Evolutionary conservation across 1,284 basidiomycete genomes (phyloP).

Genomic region (Cryptococcus wingfieldii): DNA sequence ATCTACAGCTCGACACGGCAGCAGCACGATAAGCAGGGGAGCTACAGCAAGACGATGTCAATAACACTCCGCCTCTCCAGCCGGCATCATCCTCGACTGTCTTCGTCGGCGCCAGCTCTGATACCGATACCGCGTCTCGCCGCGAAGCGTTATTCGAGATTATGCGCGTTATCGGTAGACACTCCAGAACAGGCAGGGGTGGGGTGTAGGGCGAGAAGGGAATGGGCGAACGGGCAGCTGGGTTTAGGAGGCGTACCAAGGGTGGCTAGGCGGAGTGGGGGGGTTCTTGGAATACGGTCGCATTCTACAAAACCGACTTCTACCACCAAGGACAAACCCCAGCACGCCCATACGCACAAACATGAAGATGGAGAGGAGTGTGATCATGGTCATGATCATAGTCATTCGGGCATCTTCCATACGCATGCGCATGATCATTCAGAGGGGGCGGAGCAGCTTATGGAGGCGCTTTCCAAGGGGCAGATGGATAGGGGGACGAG

Average conservation of each 20-base stretch:
- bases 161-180: not conserved
- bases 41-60: not conserved
- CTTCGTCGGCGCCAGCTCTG: too few species aligned
- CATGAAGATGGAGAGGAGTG: slow-evolving; percentile 33
- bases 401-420: slow-evolving; percentile 52
- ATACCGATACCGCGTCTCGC: not conserved
- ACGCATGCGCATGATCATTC: slow-evolving; percentile 54
- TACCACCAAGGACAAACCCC: not conserved
- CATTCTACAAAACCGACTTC: not conserved
- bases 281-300: not conserved
- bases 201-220: not conserved
- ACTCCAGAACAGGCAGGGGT: not conserved
- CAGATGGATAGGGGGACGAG: slow-evolving; percentile 74
- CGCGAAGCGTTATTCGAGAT: not conserved
- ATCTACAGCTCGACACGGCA: not conserved
- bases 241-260: not conserved
- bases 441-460: slow-evolving; percentile 67
- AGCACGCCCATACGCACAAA: slow-evolving; percentile 5
- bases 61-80: not conserved
- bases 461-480: slow-evolving; percentile 60
- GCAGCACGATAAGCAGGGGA: not conserved
- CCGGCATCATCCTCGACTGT: too few species aligned
- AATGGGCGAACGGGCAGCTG: not conserved
- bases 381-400: slow-evolving; percentile 57
- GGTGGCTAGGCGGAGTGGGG: not conserved